Evolutionary conservation across 306 rosid species (phyloP), one percentile per base, ranked within the genome.

Genomic region (Mimosa pudica): DNA sequence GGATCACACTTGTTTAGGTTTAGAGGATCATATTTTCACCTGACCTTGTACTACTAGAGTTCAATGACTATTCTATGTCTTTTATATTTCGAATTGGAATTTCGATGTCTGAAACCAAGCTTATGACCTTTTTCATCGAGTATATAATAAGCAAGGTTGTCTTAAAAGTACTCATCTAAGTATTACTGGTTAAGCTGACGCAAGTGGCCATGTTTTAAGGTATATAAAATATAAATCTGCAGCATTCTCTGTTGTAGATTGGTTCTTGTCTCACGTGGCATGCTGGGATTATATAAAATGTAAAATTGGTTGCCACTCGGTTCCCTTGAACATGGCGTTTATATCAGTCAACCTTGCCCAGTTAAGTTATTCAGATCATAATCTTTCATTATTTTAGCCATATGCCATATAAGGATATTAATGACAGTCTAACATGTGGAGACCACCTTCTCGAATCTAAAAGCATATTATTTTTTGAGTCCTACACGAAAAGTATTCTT

Each of bases 121-220:
- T 74, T 47, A 51, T 51, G 58, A 36, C 76, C 76, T 65, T 66
- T 35, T 65, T 80, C 68, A 7, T 35, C 45, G 60, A 69, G 4
- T 55, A 20, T 55, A 20, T 54, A 18, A 3, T 38, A 38, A 2
- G 42, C 42, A 38, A 14, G 7, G 14, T 18, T 55, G 45, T 57
- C 11, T 60, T 60, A 63, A 33, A 64, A 18, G 57, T 33, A 38
- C 58, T 77, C n/a, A 73, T 77, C 35, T 71, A 14, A 36, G 77
- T 61, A 61, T 38, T 70, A 64, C 45, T 76, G 30, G 49, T n/a
- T 12, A 1, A 14, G 49, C 65, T 7, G 5, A 46, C 70, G 62
- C 48, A 7, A 70, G 69, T 44, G 33, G n/a, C 41, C 49, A 67
- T 67, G 41, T 33, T 67, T 18, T 8, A 63, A 42, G 49, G 12